A percentile compares a stretch with the other conserved stretches of the same genome.
These are phyloP conservation scores for Trichoderma gamsii DNA, from an alignment of 495 filamentous ascomycete genomes.

Conservation along the genomic window DNA sequence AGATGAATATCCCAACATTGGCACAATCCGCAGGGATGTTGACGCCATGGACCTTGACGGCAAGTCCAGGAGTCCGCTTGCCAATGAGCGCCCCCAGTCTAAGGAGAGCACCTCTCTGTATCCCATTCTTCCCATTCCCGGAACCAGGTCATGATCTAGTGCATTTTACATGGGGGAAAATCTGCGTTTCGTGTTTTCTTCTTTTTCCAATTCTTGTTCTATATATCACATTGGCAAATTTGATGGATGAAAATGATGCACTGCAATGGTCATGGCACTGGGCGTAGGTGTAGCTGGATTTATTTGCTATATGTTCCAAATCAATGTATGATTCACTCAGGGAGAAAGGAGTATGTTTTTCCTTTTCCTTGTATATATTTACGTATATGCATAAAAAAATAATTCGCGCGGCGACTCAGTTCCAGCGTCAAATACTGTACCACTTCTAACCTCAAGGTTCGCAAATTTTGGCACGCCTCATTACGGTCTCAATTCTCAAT, in stretches of 20 bases:
- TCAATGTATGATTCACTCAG: neutral
- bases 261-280: neutral
- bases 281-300: neutral
- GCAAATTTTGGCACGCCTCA: no score
- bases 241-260: neutral
- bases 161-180: neutral
- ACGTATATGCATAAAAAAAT: neutral
- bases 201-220: neutral
- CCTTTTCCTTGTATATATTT: neutral
- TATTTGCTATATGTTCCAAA: slow-evolving; percentile 1
- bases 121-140: slow-evolving; percentile 17
- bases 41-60: slow-evolving; percentile 28
- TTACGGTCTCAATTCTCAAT: no score
- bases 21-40: slow-evolving; percentile 17
- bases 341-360: neutral
- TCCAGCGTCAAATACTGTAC: no score
- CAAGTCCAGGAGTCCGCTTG: slow-evolving; percentile 1
- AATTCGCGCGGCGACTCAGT: no score
- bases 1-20: slow-evolving; percentile 26
- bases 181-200: neutral
- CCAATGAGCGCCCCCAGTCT: neutral
- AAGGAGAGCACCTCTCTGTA: slow-evolving; percentile 16
- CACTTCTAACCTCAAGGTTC: no score
- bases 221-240: neutral
- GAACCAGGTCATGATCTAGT: neutral